Base-by-base conservation (phyloP, 1,284 basidiomycete genomes). In the Melanopsichium pennsylvanicum region DNA sequence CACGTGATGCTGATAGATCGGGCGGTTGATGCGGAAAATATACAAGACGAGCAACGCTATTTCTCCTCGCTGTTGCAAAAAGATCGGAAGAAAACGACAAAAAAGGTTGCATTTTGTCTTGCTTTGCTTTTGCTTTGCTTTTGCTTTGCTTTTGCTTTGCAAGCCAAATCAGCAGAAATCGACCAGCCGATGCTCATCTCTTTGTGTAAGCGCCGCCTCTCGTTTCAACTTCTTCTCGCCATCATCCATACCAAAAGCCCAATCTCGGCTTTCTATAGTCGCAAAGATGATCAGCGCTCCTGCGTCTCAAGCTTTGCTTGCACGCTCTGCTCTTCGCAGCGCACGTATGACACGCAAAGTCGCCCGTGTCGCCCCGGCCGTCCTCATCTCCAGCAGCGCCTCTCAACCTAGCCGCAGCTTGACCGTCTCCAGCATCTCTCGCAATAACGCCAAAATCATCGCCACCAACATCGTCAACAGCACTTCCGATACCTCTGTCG, bases 221-320 rank as follows among this genome's bases (percentile, higher is more conserved):
- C n/a, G n/a, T n/a, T n/a, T 27, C 46, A 37, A 31, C 13, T 23
- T 32, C 18, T 11, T 5, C 10, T 21, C n/a, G 16, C 21, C 38
- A 37, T 22, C 57, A 26, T 25, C 36, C 22, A 15, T 15, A 7
- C 34, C 7, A 11, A n/a, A 1, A 10, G 7, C 48, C 3, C 34
- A 5, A 8, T 15, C 22, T 16, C 10, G 16, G n/a, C 37, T 21
- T 25, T 31, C 18, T 16, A 23, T 13, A 11, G 8, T 29, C 22
- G 45, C 16, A 32, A 23, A 39, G 19, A 64, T 64, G 61, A 58
- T 64, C 42, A 54, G 41, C 29, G 37, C 49, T 34, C 50, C 54
- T 9, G 26, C 44, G 9, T 57, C 61, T 12, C 54, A 54, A 23
- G 49, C 45, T 23, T 21, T 52, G 36, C 45, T 57, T 35, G 55